Evolutionary conservation across 176 grass and related monocot genomes (phyloP), one percentile per base, ranked within the genome.

Genomic region (Zea luxurians): DNA sequence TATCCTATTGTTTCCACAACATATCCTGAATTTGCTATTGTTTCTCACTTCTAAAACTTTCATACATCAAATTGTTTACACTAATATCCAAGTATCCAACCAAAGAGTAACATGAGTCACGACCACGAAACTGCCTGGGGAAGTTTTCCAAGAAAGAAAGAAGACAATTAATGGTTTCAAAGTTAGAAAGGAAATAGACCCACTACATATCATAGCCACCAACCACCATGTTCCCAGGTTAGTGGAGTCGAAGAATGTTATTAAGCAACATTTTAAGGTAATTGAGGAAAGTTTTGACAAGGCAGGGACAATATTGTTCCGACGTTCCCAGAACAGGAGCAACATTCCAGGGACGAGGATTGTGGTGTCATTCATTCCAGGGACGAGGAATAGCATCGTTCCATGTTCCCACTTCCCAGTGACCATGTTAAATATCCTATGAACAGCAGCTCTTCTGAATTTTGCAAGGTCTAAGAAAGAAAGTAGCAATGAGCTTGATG

Each of bases 401-500:
- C 2, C 17, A 58, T 58, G 54, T 58, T 20, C 54, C 27, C 27
- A 27, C 27, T 27, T 27, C 27, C n/a, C 54, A 58, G 17, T 58
- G 54, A 27, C 27, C 27, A 27, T 20, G 54, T 13, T n/a, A 7
- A 13, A 48, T 34, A 57, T 57, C 21, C 18, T 81, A 50, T 12
- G 21, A 60, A 55, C 36, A 53, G n/a, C 9, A 74, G 75, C 15
- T 68, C 52, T 37, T 79, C 61, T 27, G 61, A 17, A 74, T 79
- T 52, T 64, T 37, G 21, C 59, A 66, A 50, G 54, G 50, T 42
- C 12, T 36, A 45, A 61, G 60, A 77, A 75, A 72, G 17, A 64
- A 66, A 46, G 16, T 70, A 74, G 21, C n/a, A 74, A 37, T 62
- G 18, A 71, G 59, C 18, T 60, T 66, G 78, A 75, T 66, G 78